Base-by-base conservation (phyloP, 306 rosid species). In the Acmispon strigosus region DNA sequence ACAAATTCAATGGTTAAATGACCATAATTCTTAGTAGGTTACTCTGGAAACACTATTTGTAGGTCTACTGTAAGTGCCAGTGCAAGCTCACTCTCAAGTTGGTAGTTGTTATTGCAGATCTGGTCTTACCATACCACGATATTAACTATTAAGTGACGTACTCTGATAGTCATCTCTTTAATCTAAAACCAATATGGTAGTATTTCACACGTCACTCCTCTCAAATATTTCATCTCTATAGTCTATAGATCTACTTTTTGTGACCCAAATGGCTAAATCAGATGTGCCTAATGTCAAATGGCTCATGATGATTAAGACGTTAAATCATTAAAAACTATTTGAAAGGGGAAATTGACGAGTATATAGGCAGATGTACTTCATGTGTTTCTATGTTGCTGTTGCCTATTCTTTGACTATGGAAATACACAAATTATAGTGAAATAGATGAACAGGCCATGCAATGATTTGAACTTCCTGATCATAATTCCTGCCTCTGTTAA, bases 401-500 rank as follows among this genome's bases (percentile, higher is more conserved):
- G 24, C 62, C 10, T 63, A 70, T 62, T 62, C 59, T 43, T 42
- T 60, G 17, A 52, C 52, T 34, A 47, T 39, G 10, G 19, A 60
- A 63, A 74, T 19, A n/a, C 36, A 47, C 41, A 42, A 53, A 44
- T 20, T 43, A 8, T 44, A 47, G 50, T 52, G 27, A 70, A 62
- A 51, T 62, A 54, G 59, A 62, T 32, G 56, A n/a, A n/a, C n/a
- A n/a, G 54, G 62, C 58, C 18, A 22, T 69, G 18, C 43, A 51
- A 19, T 57, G 61, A 64, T 41, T 14, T 64, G 45, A 74, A 78
- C 18, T 64, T 78, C 69, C 73, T 20, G 63, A 63, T 50, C 32
- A 54, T 42, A 43, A 27, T 71, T 69, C 39, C 44, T 62, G 75
- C 66, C 66, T 42, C 29, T 69, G 56, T 84, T 73, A 83, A 69